Evolutionary conservation across 2,329 filamentous ascomycete species (phyloP).

Genomic region (Coleophoma cylindrospora): DNA sequence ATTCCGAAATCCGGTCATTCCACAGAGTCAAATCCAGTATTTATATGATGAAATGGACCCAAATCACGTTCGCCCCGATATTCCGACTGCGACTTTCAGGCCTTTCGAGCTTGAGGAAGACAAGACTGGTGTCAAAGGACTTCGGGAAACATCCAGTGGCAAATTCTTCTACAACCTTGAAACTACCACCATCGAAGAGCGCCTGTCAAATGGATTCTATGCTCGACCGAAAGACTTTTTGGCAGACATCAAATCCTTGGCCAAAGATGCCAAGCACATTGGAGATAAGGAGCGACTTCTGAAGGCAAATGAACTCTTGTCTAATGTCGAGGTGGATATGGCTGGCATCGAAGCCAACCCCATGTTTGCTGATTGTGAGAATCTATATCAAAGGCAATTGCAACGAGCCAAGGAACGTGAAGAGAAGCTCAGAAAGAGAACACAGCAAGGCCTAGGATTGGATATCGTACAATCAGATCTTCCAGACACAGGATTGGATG

Average conservation of each 20-base stretch:
- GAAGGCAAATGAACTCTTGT: constrained; percentile 84
- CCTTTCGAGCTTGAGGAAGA: constrained; percentile 80
- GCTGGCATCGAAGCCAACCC: constrained; percentile 67
- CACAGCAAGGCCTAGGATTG: constrained; percentile 10
- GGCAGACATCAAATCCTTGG: constrained; percentile 77
- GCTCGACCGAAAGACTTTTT: constrained; percentile 86
- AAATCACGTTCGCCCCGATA: constrained; percentile 51
- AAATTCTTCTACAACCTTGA: constrained; percentile 97
- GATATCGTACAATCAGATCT: constrained; percentile 44
- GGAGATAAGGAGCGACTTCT: constrained; percentile 80
- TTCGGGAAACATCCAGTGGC: constrained; percentile 68
- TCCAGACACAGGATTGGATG: constrained; percentile 22
- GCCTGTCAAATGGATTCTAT: constrained; percentile 96
- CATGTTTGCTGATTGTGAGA: constrained; percentile 71
- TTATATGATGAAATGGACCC: constrained; percentile 81
- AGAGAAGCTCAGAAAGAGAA: constrained; percentile 53
- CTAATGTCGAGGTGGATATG: constrained; percentile 94
- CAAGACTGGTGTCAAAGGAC: constrained; percentile 69
- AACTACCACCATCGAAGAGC: constrained; percentile 86
- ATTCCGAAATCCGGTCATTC: constrained; percentile 77
- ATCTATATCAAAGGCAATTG: constrained; percentile 68
- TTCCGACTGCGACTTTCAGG: constrained; percentile 44
- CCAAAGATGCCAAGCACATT: constrained; percentile 75
- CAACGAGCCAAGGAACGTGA: constrained; percentile 55
- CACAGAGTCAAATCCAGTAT: constrained; percentile 70